Evolutionary conservation across 176 grass and related monocot genomes (phyloP).

Genomic region (Avena insularis): DNA sequence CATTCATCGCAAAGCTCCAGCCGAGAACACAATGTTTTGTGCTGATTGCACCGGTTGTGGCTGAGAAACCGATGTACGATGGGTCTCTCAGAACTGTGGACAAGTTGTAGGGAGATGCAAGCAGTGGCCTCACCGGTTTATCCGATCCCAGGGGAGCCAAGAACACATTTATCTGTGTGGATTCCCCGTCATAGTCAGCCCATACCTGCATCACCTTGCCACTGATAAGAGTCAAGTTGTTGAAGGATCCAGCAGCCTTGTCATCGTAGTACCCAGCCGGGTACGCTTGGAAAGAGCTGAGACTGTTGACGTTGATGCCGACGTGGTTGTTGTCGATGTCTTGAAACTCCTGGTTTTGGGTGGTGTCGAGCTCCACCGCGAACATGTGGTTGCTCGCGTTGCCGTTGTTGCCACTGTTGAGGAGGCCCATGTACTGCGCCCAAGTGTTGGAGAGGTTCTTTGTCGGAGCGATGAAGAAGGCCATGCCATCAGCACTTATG

Average conservation of each 20-base stretch:
- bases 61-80: background rate
- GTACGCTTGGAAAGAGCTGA: background rate
- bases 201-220: conserved; percentile 10
- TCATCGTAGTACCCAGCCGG: background rate
- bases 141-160: background rate
- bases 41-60: conserved; percentile 5
- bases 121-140: background rate
- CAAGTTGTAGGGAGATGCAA: background rate
- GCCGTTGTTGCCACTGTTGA: conserved; percentile 5
- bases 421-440: conserved; percentile 9
- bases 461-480: background rate
- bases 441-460: conserved; percentile 10
- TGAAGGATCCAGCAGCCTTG: background rate
- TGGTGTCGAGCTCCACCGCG: background rate
- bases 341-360: background rate
- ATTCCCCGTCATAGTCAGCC: background rate
- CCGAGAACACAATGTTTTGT: conserved; percentile 5
- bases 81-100: background rate
- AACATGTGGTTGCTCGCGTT: background rate
- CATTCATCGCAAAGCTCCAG: background rate
- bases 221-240: conserved; percentile 7
- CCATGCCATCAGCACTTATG: background rate
- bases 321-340: conserved; percentile 10
- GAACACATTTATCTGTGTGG: background rate
- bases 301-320: background rate